Evolutionary conservation across 106 monocot genomes (phyloP).

Genomic region (Chionographis japonica): DNA sequence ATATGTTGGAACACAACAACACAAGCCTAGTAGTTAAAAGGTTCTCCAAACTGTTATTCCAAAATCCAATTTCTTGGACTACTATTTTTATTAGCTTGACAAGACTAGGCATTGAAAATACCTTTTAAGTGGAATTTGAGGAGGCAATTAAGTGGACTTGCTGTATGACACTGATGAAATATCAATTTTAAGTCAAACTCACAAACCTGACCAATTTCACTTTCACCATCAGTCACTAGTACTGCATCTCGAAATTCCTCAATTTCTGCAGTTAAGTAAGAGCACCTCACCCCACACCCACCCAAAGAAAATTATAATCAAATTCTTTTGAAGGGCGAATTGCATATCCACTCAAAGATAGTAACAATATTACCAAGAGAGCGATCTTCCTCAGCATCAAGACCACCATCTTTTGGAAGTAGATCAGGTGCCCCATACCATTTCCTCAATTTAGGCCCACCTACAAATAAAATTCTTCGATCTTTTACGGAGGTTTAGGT

Average conservation of each 20-base stretch:
- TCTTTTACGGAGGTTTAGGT: neutral
- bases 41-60: too few species aligned
- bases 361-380: slow-evolving; percentile 21
- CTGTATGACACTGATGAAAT: neutral
- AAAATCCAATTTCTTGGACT: too few species aligned
- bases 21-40: too few species aligned
- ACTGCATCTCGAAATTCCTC: slow-evolving; percentile 75
- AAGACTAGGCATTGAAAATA: too few species aligned
- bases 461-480: slow-evolving; percentile 26
- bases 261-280: slow-evolving; percentile 24
- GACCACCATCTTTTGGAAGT: slow-evolving; percentile 60
- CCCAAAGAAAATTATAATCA: neutral
- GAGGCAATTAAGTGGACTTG: too few species aligned
- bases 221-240: slow-evolving; percentile 88
- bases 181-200: neutral
- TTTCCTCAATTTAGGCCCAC: slow-evolving; percentile 92
- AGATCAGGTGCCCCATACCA: slow-evolving; percentile 94
- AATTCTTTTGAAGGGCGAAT: neutral
- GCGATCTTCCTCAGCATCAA: slow-evolving; percentile 42
- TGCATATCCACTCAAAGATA: neutral
- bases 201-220: slow-evolving; percentile 87
- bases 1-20: too few species aligned
- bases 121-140: too few species aligned
- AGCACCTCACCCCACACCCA: neutral
- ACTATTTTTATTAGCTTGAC: too few species aligned